Conservation (phyloP, 495 filamentous ascomycete genomes). For the Rostrohypoxylon terebratum region DNA sequence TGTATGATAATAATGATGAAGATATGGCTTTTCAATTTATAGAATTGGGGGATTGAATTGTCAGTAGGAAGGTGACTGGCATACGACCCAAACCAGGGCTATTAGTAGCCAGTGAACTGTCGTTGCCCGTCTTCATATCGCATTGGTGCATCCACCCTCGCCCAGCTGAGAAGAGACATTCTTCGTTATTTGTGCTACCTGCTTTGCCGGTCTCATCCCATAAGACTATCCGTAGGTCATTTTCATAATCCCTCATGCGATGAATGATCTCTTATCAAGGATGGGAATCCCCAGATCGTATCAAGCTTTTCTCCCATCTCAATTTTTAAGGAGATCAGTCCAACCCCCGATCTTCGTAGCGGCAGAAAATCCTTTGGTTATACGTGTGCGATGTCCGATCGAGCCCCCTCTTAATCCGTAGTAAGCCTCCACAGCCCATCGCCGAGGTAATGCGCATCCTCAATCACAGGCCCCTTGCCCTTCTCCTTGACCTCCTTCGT, state of each 20-base stretch:
- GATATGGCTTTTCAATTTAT: background rate
- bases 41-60: background rate
- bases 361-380: background rate
- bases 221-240: background rate
- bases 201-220: background rate
- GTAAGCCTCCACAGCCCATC: conserved; percentile 91
- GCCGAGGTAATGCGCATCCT: conserved; percentile 91
- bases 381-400: background rate
- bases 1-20: background rate
- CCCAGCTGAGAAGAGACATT: background rate
- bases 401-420: conserved; percentile 66
- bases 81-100: background rate
- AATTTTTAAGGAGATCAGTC: background rate
- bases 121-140: no score
- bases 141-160: no score
- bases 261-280: background rate
- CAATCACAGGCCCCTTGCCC: conserved; percentile 91
- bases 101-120: background rate
- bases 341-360: background rate
- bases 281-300: background rate
- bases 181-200: background rate
- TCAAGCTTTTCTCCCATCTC: background rate
- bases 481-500: conserved; percentile 93
- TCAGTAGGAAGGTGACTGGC: background rate
- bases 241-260: background rate